Base-by-base conservation (phyloP, 2,329 filamentous ascomycete species). In the Graphiopsis chlorocephala region DNA sequence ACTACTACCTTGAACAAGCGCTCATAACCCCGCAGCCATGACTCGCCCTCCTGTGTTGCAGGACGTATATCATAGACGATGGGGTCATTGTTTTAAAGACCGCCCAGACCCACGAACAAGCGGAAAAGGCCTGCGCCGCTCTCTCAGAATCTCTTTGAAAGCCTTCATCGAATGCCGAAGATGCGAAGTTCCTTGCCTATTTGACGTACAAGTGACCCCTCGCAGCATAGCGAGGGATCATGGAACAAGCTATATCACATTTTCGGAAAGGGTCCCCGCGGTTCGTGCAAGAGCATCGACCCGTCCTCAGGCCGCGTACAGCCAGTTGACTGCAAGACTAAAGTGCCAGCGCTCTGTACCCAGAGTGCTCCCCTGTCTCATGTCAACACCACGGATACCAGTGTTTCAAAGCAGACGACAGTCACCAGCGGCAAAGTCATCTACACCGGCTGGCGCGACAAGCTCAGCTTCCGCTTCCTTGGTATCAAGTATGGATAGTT, bases 401-500 rank as follows among this genome's bases (percentile, higher is more conserved):
- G 38, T 20, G 2, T 2, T 3, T 45, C 38, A 23, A 45, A 12
- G n/a, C 38, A 23, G 10, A 45, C 38, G 38, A 4, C 3, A 20
- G 38, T 20, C 38, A 20, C n/a, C n/a, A 45, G 38, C 10, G 38
- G 38, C 38, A 45, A 45, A 45, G 38, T 10, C n/a, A 12, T 45
- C n/a, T 23, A 45, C 60, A 58, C 63, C 52, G 59, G 79, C 1
- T 81, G 78, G 64, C 79, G 81, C 15, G 80, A 83, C 64, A 77
- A 75, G n/a, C 74, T 78, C 25, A 79, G 78, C 14, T 85, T 85
- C 68, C 81, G 83, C 6, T 85, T 85, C 68, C 74, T 82, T 20
- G 83, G 82, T 17, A 72, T 85, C 35, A 78, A 80, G 61, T 84
- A 83, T 66, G 82, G 80, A 3, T 68, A 77, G 0, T 75, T 78